Conservation (phyloP, 495 filamentous ascomycete species). For the Neurospora intermedia region DNA sequence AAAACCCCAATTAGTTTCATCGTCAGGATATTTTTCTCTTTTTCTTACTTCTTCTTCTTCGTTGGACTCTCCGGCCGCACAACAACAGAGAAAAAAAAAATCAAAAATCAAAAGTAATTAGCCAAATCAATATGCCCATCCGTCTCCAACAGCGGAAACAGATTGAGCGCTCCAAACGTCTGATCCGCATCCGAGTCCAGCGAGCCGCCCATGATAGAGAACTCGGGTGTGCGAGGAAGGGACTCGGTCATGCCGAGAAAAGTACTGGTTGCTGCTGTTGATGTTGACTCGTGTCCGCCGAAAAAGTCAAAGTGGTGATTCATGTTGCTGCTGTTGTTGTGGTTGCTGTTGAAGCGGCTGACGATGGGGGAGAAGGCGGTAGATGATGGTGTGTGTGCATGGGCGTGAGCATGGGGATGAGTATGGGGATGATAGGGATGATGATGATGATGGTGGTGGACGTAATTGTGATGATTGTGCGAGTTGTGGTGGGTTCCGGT, state of each 20-base stretch:
- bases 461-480: not conserved
- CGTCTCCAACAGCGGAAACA: slow-evolving; percentile 33
- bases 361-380: no score
- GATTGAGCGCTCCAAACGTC: slow-evolving; percentile 30
- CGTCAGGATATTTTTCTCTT: no score
- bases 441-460: not conserved
- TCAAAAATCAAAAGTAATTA: slow-evolving; percentile 21
- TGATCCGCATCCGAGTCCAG: slow-evolving; percentile 23
- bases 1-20: no score
- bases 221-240: slow-evolving; percentile 14
- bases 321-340: not conserved
- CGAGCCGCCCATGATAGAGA: slow-evolving; percentile 13
- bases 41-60: no score
- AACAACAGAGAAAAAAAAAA: no score
- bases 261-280: not conserved
- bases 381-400: not conserved
- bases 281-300: not conserved
- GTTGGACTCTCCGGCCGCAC: no score
- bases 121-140: slow-evolving; percentile 35
- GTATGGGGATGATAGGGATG: not conserved
- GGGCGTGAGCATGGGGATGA: not conserved
- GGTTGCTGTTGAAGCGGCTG: not conserved
- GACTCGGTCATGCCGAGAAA: slow-evolving; percentile 17
- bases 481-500: not conserved
- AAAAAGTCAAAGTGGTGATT: not conserved